A percentile compares a stretch with the other conserved stretches of the same genome.
Conservation (phyloP, 2,329 filamentous ascomycete species). For the Colletotrichum salicis region DNA sequence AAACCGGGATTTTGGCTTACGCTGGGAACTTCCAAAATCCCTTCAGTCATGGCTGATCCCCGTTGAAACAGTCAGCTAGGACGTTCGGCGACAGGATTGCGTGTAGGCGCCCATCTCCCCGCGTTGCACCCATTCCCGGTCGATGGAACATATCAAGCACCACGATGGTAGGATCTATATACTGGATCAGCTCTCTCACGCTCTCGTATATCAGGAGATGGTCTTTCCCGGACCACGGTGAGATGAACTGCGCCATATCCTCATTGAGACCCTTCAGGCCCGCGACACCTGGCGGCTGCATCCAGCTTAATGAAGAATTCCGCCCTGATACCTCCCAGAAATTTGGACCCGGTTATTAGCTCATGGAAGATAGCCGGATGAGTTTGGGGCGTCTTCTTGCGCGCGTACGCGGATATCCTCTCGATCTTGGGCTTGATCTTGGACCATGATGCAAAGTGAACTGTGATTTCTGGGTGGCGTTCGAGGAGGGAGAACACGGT, state of each 20-base stretch:
- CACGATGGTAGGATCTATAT: constrained; percentile 45
- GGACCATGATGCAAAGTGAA: constrained; percentile 49
- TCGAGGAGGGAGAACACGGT: constrained; percentile 48
- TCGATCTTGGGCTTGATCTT: constrained; percentile 28
- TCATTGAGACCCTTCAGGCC: constrained; percentile 31
- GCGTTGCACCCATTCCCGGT: constrained; percentile 40
- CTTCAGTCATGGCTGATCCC: constrained; percentile 50
- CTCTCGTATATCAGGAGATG: constrained; percentile 43
- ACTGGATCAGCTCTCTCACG: constrained; percentile 41
- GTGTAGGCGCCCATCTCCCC: constrained; percentile 43
- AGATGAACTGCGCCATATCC: constrained; percentile 38
- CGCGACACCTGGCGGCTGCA: constrained; percentile 37
- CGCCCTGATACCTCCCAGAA: constrained; percentile 36
- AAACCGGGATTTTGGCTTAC: constrained; percentile 42
- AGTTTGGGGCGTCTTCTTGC: constrained; percentile 31
- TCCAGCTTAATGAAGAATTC: constrained; percentile 32
- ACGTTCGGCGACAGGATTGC: constrained; percentile 56
- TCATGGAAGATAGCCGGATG: constrained; percentile 40
- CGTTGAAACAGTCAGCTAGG: constrained; percentile 50
- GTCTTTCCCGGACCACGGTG: constrained; percentile 45
- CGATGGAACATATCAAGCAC: constrained; percentile 46
- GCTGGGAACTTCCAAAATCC: constrained; percentile 53
- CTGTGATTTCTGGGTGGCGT: constrained; percentile 43
- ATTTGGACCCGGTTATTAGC: constrained; percentile 38
- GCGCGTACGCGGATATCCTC: constrained; percentile 33